phyloP scores from a whole-genome alignment of 495 filamentous ascomycete species.

The Tuber microsphaerosporum region DNA sequence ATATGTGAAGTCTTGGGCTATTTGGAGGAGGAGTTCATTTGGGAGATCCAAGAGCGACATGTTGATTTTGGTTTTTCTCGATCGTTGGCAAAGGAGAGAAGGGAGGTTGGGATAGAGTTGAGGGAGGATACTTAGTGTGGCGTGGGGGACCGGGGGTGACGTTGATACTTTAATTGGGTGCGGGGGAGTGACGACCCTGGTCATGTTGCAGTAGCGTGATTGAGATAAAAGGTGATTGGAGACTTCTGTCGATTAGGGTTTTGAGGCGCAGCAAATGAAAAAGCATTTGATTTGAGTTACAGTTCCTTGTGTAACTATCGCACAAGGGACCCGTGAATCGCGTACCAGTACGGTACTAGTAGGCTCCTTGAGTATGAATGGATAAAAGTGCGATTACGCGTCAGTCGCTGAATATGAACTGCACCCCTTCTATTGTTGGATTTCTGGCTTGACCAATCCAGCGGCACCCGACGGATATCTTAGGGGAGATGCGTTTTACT shows the following conservation, averaged over 20 bases:
- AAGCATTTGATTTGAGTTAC: background rate
- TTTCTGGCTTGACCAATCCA: background rate
- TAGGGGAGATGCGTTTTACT: background rate
- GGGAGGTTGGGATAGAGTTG: background rate
- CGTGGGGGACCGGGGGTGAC: background rate
- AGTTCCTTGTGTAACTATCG: background rate
- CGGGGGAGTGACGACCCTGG: background rate
- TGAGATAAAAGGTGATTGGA: background rate
- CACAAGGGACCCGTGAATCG: background rate
- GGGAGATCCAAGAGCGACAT: constrained; percentile 19
- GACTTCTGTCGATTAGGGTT: background rate
- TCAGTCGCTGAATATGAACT: background rate
- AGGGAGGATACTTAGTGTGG: background rate
- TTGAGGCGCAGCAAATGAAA: background rate
- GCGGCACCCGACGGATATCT: background rate
- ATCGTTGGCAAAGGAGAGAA: background rate
- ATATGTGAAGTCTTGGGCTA: background rate
- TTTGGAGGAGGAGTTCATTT: constrained; percentile 3
- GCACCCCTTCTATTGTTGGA: background rate
- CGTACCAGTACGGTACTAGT: no score
- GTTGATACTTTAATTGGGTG: background rate
- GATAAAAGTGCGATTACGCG: background rate
- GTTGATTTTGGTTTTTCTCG: background rate
- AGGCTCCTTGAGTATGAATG: background rate
- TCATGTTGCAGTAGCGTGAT: background rate